Evolutionary conservation across 192 early-diverging fungal species (phyloP), one percentile per base, ranked within the genome.

Genomic region (Umbelopsis sp.): DNA sequence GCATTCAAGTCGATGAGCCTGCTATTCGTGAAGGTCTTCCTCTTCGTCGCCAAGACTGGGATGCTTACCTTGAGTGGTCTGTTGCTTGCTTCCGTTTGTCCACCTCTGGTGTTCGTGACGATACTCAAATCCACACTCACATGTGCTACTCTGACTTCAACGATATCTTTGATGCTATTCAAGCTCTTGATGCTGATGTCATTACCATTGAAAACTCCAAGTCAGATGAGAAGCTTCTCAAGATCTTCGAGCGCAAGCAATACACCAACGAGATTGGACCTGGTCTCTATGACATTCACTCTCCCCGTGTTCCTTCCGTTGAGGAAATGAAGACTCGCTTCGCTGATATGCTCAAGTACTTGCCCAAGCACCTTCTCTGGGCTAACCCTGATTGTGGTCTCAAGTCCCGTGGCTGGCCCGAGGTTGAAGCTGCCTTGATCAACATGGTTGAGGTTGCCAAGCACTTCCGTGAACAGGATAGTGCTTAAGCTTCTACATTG

Each of bases 71-170:
- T 77, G 83, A 92, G 71, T 99, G 97, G 97, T 93, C 97, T 59
- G 96, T 96, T 69, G 89, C 91, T 44, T 88, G 93, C 38, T 99
- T 99, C 92, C 87, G 91, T 74, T 87, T 99, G 59, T 85, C 95
- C 65, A 95, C 95, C 68, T 85, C 90, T 31, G 93, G 91, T 73
- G 97, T 99, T 38, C 69, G 78, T 32, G 88, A 95, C 78, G 86
- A 87, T 47, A 97, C 95, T 47, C 95, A 98, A 86, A 96, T 99
- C 82, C 97, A 98, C 90, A 92, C 92, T 56, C 96, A 98, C 85
- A 96, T 99, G 91, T 99, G 97, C 86, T 99, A 99, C 91, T 92
- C 90, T 81, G 97, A 99, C 82, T 99, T 99, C 82, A 94, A 98
- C 83, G 96, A 96, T 85, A 99, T 99, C 79, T 95, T 99, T 84